These are phyloP conservation scores for Rhododendron mucronatum DNA, from an alignment of 148 eudicot species.

Conservation along the genomic window DNA sequence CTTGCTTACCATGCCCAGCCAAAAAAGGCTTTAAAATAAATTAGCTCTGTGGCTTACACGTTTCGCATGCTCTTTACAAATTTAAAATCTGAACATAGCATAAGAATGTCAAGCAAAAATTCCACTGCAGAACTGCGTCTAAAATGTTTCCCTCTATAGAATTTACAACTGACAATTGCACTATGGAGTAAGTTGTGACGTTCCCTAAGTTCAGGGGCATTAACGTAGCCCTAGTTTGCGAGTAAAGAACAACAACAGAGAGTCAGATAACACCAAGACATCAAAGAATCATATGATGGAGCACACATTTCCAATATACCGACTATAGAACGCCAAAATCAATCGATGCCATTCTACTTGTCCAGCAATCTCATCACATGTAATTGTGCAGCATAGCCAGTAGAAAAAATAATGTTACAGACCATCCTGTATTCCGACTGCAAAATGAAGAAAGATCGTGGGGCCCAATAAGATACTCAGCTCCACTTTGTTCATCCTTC, in stretches of 20 bases:
- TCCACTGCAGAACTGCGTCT: background rate
- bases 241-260: background rate
- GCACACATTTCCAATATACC: background rate
- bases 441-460: slow-evolving; percentile 50
- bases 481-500: slow-evolving; percentile 49
- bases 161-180: background rate
- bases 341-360: background rate
- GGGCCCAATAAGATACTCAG: slow-evolving; percentile 40
- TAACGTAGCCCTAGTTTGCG: background rate
- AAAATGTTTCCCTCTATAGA: background rate
- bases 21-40: background rate
- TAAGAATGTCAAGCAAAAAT: background rate
- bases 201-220: background rate
- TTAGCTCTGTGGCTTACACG: no score
- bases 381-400: slow-evolving; percentile 12
- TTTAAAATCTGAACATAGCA: no score
- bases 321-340: background rate
- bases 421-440: slow-evolving; percentile 21
- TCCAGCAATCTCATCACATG: slow-evolving; percentile 7
- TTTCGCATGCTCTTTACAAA: background rate
- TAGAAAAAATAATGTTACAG: slow-evolving; percentile 36
- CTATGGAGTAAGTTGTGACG: background rate
- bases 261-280: background rate
- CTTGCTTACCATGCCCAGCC: background rate
- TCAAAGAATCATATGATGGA: background rate